A percentile compares a stretch with the other conserved stretches of the same genome.
Evolutionary conservation across 371 early-diverging fungal genomes (phyloP).

Genomic region (Apophysomyces elegans): DNA sequence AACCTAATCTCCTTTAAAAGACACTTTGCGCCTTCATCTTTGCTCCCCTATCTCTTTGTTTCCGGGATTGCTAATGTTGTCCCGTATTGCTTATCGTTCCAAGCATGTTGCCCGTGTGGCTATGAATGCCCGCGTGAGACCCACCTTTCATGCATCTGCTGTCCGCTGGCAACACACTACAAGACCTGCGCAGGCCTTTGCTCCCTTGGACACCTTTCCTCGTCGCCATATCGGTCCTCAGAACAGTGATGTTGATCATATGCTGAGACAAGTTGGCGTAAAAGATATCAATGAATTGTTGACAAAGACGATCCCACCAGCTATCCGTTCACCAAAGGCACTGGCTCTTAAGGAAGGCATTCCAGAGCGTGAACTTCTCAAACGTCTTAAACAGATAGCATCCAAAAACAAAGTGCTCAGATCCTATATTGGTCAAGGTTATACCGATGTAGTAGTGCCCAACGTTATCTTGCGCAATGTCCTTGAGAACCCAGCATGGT

Average conservation of each 20-base stretch:
- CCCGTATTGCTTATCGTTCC: constrained; percentile 39
- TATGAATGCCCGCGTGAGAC: constrained; percentile 17
- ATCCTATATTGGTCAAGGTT: constrained; percentile 96
- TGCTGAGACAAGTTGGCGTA: constrained; percentile 83
- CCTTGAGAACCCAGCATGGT: constrained; percentile 98
- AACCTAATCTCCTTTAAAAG: constrained; percentile 20
- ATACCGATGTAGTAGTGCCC: constrained; percentile 88
- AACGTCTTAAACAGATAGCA: constrained; percentile 80
- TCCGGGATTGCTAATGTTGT: constrained; percentile 28
- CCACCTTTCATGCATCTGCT: constrained; percentile 16
- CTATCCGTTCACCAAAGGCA: constrained; percentile 74
- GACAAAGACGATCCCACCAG: constrained; percentile 81
- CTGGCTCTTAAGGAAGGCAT: constrained; percentile 70
- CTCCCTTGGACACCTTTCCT: constrained; percentile 74
- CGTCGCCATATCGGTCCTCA: constrained; percentile 92
- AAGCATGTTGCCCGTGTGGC: constrained; percentile 17
- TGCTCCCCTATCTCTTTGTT: constrained; percentile 18
- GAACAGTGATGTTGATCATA: constrained; percentile 69
- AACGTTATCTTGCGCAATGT: constrained; percentile 94
- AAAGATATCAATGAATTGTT: constrained; percentile 81
- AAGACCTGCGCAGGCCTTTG: constrained; percentile 49
- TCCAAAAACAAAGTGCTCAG: constrained; percentile 88
- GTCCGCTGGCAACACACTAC: constrained; percentile 39
- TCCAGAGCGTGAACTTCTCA: constrained; percentile 84
- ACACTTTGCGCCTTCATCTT: constrained; percentile 8